Evolutionary conservation across 805 yeast species (phyloP).

Genomic region (Brettanomyces naardenensis): DNA sequence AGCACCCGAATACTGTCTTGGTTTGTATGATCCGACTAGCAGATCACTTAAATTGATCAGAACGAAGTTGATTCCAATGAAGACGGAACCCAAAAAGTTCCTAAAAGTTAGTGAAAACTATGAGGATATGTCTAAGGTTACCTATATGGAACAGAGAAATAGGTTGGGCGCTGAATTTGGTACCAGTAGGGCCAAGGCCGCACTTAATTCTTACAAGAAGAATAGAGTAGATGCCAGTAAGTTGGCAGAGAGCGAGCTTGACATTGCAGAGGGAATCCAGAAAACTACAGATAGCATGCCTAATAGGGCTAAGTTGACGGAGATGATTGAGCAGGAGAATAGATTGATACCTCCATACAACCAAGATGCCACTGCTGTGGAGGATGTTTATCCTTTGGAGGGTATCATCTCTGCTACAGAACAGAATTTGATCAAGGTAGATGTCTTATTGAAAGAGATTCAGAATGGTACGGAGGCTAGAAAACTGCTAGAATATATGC

Average conservation of each 20-base stretch:
- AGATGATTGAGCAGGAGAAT: constrained; percentile 47
- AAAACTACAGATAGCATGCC: constrained; percentile 69
- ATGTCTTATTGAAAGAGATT: constrained; percentile 32
- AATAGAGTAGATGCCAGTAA: constrained; percentile 83
- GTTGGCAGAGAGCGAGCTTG: constrained; percentile 59
- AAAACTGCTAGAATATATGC: constrained; percentile 33
- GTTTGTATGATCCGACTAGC: constrained; percentile 64
- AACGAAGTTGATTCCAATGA: constrained; percentile 9
- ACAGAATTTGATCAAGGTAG: constrained; percentile 55
- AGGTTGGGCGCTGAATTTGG: constrained; percentile 95
- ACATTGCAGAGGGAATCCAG: constrained; percentile 75
- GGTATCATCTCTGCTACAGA: constrained; percentile 65
- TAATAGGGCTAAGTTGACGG: constrained; percentile 52
- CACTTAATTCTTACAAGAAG: constrained; percentile 70
- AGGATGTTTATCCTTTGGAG: constrained; percentile 71
- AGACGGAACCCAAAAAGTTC: constrained; percentile 30
- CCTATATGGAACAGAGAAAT: constrained; percentile 46
- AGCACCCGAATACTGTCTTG: constrained; percentile 58
- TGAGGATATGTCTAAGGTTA: constrained; percentile 3
- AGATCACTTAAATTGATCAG: constrained; percentile 53
- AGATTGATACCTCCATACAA: constrained; percentile 81
- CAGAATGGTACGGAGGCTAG: constrained; percentile 37
- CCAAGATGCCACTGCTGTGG: constrained; percentile 72
- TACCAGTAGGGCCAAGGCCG: constrained; percentile 92
- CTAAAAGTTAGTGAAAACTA: constrained; percentile 6